Evolutionary conservation across 371 early-diverging fungal genomes (phyloP), one percentile per base, ranked within the genome.

Genomic region (Lichtheimia ornata): DNA sequence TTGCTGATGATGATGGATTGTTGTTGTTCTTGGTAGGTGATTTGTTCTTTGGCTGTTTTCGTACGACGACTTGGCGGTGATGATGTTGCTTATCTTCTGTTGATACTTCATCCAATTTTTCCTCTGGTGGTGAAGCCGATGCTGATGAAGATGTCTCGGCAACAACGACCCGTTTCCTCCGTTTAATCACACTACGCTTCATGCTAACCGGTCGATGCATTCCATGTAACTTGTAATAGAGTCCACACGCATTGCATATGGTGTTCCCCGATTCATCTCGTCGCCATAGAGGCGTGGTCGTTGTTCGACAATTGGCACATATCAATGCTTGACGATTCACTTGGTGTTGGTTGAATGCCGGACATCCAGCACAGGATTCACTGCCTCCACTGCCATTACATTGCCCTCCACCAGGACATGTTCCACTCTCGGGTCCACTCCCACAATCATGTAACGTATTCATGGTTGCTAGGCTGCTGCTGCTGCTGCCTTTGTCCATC

Each of bases 281-380:
- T 20, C 98, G 76, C 94, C 99, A 98, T 18, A 95, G 76, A 0
- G 97, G 96, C 1, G 96, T 96, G 1, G 86, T 87, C 4, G 88
- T 89, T 1, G 93, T 91, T 6, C 83, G 69, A 65, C 95, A 94
- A 66, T 94, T 94, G 28, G 86, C 84, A 70, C 96, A 95, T 15
- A 84, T 75, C 25, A 84, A 57, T 15, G 77, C 14, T 27, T 56
- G 84, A 11, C 81, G 77, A 27, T 76, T 77, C 1, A 79, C 76
- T 53, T 86, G 87, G 70, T 84, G 81, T 66, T 91, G 92, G 58
- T 90, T 91, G 59, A 78, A 88, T 1, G 91, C 87, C 4, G 93
- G 91, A 54, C 93, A 93, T 0, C 91, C 92, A 44, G 83, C 82
- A 70, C 93, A 93, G 3, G 87, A 84, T 4, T 84, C 69, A 1